Evolutionary conservation across 1,284 basidiomycete species (phyloP).

Genomic region (Sporisorium exsertum): DNA sequence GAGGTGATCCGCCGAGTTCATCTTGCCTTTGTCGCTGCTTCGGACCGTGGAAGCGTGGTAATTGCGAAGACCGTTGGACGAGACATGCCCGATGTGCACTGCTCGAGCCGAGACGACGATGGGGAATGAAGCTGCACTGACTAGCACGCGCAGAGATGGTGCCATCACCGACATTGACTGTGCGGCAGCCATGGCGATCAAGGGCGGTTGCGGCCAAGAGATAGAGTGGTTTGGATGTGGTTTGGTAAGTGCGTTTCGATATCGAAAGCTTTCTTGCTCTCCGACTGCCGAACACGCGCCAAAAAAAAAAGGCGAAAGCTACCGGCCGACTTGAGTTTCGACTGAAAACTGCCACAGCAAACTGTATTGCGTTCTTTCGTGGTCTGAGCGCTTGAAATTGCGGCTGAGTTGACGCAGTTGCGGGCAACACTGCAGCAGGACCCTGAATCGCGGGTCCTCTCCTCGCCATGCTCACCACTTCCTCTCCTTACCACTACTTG

Average conservation of each 20-base stretch:
- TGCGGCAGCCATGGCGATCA: constrained; percentile 1
- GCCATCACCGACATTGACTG: constrained; percentile 9
- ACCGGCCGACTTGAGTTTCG: constrained; percentile 19
- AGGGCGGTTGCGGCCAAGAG: background rate
- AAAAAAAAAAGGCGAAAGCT: background rate
- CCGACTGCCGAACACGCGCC: constrained; percentile 25
- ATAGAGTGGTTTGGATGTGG: background rate
- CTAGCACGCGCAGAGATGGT: constrained; percentile 18
- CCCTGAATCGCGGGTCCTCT: constrained; percentile 18
- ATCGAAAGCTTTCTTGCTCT: background rate
- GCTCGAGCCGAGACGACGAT: constrained; percentile 12
- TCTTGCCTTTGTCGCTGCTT: constrained; percentile 10
- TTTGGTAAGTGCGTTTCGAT: constrained; percentile 14
- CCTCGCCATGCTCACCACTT: background rate
- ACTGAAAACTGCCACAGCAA: background rate
- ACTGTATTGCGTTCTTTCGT: background rate
- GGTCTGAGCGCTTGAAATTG: constrained; percentile 14
- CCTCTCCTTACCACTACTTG: background rate
- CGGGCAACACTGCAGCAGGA: constrained; percentile 20
- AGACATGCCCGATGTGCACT: background rate
- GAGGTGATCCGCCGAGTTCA: constrained; percentile 8
- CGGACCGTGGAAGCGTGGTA: constrained; percentile 6
- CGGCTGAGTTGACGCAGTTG: constrained; percentile 6
- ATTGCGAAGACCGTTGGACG: background rate
- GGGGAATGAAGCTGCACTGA: background rate